Evolutionary conservation across 345 rosid species (phyloP).

Genomic region (Gossypium australe): DNA sequence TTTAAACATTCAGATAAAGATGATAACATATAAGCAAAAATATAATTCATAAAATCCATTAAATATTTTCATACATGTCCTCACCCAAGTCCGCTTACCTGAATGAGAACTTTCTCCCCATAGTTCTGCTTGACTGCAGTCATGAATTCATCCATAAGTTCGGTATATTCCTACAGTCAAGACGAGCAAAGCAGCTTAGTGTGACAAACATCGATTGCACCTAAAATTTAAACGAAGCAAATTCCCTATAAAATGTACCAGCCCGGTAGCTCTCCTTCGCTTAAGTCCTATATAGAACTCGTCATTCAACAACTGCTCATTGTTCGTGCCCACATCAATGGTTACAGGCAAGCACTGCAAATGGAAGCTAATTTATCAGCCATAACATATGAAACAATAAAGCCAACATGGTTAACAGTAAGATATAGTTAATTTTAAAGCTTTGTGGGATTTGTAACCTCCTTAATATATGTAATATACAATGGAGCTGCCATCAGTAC

Average conservation of each 20-base stretch:
- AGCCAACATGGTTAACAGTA: neutral
- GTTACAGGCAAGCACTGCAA: conserved; percentile 89
- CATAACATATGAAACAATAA: neutral
- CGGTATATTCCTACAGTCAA: conserved; percentile 67
- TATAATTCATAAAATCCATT: neutral
- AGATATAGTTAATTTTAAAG: neutral
- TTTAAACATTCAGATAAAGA: neutral
- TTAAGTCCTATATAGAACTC: conserved; percentile 94
- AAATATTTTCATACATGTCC: neutral
- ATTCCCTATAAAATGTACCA: conserved; percentile 38
- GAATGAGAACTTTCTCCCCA: conserved; percentile 89
- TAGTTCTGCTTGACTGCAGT: conserved; percentile 83
- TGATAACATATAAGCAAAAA: neutral
- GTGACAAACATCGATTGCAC: neutral
- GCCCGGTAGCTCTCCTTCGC: conserved; percentile 90
- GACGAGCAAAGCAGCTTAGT: conserved; percentile 13
- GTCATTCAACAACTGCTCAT: conserved; percentile 72
- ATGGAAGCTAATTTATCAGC: neutral
- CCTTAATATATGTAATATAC: neutral
- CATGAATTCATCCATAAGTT: conserved; percentile 90
- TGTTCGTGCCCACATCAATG: conserved; percentile 96
- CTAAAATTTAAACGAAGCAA: conserved; percentile 6
- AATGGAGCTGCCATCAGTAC: neutral
- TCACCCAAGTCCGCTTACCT: conserved; percentile 38
- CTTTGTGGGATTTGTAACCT: neutral